phyloP scores from a whole-genome alignment of 805 yeast species.

The Metschnikowia koreensis region DNA sequence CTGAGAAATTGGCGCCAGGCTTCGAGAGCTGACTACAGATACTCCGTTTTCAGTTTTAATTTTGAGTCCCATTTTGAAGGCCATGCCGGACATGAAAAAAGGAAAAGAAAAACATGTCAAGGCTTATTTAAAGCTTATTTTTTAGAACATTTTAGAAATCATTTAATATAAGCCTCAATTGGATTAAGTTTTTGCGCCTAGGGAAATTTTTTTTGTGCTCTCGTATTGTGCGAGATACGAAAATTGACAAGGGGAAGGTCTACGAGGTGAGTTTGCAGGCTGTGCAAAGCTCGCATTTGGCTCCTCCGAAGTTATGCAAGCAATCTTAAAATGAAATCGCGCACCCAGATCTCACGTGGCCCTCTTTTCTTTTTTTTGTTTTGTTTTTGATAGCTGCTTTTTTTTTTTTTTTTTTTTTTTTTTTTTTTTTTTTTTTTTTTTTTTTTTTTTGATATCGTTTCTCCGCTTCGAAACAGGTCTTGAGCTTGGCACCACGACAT shows the following conservation, averaged over 20 bases:
- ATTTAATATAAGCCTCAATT: not conserved
- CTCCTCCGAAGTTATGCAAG: not conserved
- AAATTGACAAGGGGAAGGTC: not conserved
- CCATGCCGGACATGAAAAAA: slow-evolving; percentile 1
- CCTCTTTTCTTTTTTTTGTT: not conserved
- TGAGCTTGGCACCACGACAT: not conserved
- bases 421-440: no score
- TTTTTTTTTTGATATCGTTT: no score
- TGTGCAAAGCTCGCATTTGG: not conserved
- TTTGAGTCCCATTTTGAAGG: not conserved
- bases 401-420: no score
- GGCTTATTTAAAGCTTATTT: not conserved
- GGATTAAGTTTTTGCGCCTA: not conserved
- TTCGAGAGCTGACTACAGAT: not conserved
- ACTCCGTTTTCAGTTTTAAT: not conserved
- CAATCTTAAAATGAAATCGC: not conserved
- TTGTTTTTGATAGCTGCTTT: no score
- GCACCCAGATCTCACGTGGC: not conserved
- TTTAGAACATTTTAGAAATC: no score
- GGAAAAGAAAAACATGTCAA: not conserved
- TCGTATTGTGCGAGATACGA: not conserved
- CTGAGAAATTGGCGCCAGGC: not conserved
- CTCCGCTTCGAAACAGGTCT: not conserved
- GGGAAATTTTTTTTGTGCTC: no score
- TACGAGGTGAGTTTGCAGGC: not conserved